Base-by-base conservation (phyloP, 169 alveolate species). In the Amoebophrya sp. region DNA sequence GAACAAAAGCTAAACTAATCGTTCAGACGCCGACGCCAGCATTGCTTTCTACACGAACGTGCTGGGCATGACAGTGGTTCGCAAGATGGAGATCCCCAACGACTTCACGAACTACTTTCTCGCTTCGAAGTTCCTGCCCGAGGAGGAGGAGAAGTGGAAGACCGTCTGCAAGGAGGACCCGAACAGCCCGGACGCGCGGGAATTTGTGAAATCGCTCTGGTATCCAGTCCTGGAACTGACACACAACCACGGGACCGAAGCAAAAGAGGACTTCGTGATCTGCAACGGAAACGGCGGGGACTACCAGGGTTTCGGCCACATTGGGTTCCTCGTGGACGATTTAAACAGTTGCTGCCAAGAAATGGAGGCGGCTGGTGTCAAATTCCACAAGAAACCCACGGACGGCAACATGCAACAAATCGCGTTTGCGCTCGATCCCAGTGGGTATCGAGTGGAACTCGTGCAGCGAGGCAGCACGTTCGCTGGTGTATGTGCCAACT, bases 241-340 rank as follows among this genome's bases (percentile, higher is more conserved):
- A 39, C 96, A 95, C 90, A 95, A 95, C 83, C 96, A 95, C 91
- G 96, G 95, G 0, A 95, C 96, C 25, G 97, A 95, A 77, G n/a
- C 53, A 25, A 94, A 94, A 66, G 92, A 91, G 32, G 53, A 66
- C 77, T 94, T 94, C 90, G 35, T 92, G 25, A 94, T 94, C 90
- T 95, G 93, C 92, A 94, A 94, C 92, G 97, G 97, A 41, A 95
- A 95, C 41, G 92, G 40, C 40, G 41, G 0, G n/a, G 93, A 91
- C 54, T 95, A 96, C 12, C 94, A 95, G 83, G 97, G 97, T 10
- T 95, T 93, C 90, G 97, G 97, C 0, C 96, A 95, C 93, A 93
- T 94, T 18, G 97, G 96, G 0, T 95, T 95, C 66, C 89, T 95
- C 55, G 95, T 94, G 35, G 95, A 95, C 91, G 95, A 95, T 89